Evolutionary conservation across 2,329 filamentous ascomycete genomes (phyloP).

Genomic region (Pseudogymnoascus sp.): DNA sequence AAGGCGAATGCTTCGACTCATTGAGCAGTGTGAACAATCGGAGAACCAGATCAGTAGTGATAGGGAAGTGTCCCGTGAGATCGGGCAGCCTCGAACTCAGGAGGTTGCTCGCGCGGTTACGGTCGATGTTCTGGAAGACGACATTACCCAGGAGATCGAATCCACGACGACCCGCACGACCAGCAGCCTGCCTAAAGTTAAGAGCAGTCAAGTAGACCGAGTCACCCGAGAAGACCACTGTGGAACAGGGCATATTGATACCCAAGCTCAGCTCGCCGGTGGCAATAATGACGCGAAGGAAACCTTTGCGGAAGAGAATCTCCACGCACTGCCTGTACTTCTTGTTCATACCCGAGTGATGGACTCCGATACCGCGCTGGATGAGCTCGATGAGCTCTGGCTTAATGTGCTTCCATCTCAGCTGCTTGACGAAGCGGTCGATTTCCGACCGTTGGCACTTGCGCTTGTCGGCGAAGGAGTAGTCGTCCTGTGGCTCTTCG

Average conservation of each 20-base stretch:
- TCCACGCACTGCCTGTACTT: slow-evolving; percentile 67
- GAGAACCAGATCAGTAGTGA: slow-evolving; percentile 64
- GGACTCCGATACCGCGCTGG: slow-evolving; percentile 61
- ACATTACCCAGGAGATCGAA: slow-evolving; percentile 77
- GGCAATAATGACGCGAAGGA: slow-evolving; percentile 60
- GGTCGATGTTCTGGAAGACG: slow-evolving; percentile 60
- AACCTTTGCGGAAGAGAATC: slow-evolving; percentile 66
- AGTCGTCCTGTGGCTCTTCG: slow-evolving; percentile 51
- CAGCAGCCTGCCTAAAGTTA: slow-evolving; percentile 68
- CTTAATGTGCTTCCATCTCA: slow-evolving; percentile 42
- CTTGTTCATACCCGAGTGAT: slow-evolving; percentile 73
- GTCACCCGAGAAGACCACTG: slow-evolving; percentile 68
- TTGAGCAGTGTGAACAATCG: slow-evolving; percentile 59
- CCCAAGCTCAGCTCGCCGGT: slow-evolving; percentile 69
- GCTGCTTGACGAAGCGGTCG: slow-evolving; percentile 41
- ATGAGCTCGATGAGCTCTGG: slow-evolving; percentile 52
- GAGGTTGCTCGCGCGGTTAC: slow-evolving; percentile 55
- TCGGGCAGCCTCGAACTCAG: slow-evolving; percentile 67
- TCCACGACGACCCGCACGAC: slow-evolving; percentile 69
- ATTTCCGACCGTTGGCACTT: slow-evolving; percentile 52
- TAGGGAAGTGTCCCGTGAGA: slow-evolving; percentile 68
- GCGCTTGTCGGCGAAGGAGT: slow-evolving; percentile 57
- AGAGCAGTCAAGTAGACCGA: slow-evolving; percentile 65
- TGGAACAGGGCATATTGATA: slow-evolving; percentile 80
- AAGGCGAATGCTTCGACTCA: slow-evolving; percentile 54